Conservation (phyloP, 495 filamentous ascomycete species). For the Podospora pseudoanserina region DNA sequence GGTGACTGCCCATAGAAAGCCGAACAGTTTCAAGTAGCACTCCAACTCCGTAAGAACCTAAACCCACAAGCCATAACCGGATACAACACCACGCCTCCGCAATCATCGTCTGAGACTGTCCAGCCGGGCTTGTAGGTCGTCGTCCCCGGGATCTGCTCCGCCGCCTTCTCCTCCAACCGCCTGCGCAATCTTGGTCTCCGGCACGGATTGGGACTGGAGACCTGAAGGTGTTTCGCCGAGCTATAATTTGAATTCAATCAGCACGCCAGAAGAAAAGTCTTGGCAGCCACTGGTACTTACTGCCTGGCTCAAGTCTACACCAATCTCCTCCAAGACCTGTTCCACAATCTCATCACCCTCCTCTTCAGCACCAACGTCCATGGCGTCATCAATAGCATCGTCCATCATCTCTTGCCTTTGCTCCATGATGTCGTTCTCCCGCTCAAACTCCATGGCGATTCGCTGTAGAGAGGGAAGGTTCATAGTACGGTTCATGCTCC, state of each 20-base stretch:
- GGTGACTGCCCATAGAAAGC: no score
- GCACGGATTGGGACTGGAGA: conserved; percentile 55
- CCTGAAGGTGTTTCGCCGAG: conserved; percentile 76
- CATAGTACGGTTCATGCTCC: conserved; percentile 96
- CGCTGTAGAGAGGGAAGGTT: conserved; percentile 92
- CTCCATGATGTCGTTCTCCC: conserved; percentile 99
- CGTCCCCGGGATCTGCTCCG: conserved; percentile 58
- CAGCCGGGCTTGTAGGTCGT: conserved; percentile 78
- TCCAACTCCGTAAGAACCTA: neutral
- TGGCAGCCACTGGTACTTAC: conserved; percentile 48
- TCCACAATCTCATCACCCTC: conserved; percentile 95
- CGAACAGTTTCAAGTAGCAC: neutral
- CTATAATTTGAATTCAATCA: conserved; percentile 40
- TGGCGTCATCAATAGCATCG: conserved; percentile 98
- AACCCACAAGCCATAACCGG: neutral
- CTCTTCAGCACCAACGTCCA: conserved; percentile 84
- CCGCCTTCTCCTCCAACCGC: conserved; percentile 64
- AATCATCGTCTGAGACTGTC: conserved; percentile 60
- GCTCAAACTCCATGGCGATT: conserved; percentile 99
- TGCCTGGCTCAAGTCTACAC: conserved; percentile 81
- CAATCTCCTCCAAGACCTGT: conserved; percentile 94
- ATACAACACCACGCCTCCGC: neutral
- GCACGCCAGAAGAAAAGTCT: neutral
- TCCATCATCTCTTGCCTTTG: conserved; percentile 99
- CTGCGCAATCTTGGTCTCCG: conserved; percentile 67